Evolutionary conservation across 2,329 filamentous ascomycete genomes (phyloP).

Genomic region (Pyrenophora tritici-repentis): DNA sequence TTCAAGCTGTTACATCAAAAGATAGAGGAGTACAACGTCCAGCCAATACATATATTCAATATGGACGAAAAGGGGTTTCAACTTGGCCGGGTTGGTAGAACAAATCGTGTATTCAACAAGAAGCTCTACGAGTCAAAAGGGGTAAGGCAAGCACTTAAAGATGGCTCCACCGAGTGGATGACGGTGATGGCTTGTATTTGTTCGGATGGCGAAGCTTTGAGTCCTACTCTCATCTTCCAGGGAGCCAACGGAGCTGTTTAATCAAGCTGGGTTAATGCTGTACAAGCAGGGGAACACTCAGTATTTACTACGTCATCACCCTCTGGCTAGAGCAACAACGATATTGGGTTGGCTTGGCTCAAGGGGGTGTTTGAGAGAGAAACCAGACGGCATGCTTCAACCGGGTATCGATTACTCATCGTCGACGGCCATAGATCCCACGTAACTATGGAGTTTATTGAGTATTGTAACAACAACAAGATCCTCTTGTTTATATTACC

Average conservation of each 20-base stretch:
- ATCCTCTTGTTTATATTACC: background rate
- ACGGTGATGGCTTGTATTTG: constrained; percentile 16
- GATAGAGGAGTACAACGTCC: background rate
- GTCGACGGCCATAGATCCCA: too few species aligned
- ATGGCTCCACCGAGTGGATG: constrained; percentile 14
- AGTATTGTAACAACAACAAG: background rate
- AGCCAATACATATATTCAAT: constrained; percentile 1
- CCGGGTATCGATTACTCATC: too few species aligned
- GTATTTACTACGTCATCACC: constrained; percentile 2
- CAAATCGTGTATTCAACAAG: constrained; percentile 11
- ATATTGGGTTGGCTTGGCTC: background rate
- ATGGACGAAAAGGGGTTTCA: too few species aligned
- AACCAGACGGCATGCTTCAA: too few species aligned
- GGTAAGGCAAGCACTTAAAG: constrained; percentile 4
- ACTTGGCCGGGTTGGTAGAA: constrained; percentile 1
- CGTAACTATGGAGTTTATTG: too few species aligned
- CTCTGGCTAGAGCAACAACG: background rate
- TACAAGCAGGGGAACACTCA: background rate
- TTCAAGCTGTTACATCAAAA: background rate
- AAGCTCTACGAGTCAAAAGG: background rate
- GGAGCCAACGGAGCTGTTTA: background rate
- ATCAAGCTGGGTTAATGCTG: constrained; percentile 4
- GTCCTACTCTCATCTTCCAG: background rate
- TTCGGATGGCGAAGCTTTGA: constrained; percentile 13
- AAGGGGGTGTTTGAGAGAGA: too few species aligned